Percentiles rank a stretch among this genome's conserved stretches.
These are phyloP conservation scores for Stagonosporopsis rhizophila DNA, from an alignment of 2,329 filamentous ascomycete species.

Conservation along the genomic window DNA sequence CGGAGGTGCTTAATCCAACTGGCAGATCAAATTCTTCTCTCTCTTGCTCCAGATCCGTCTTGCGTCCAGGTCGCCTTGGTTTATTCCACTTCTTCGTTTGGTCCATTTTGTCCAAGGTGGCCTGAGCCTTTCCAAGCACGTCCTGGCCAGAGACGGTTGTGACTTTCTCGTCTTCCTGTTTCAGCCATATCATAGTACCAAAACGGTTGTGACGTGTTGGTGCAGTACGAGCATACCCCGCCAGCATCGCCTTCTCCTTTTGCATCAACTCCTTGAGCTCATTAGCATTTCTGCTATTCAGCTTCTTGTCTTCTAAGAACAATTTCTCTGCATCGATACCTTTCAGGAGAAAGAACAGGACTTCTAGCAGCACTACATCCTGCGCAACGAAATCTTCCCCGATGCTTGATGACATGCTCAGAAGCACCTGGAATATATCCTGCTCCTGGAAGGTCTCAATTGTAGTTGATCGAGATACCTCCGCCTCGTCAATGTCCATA, in stretches of 20 bases:
- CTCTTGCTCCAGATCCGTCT: constrained; percentile 49
- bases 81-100: constrained; percentile 89
- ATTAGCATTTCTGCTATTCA: constrained; percentile 71
- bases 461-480: constrained; percentile 84
- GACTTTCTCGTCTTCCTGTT: constrained; percentile 82
- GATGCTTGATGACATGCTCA: constrained; percentile 91
- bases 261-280: constrained; percentile 78
- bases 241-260: constrained; percentile 84
- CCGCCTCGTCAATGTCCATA: constrained; percentile 86
- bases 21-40: constrained; percentile 75
- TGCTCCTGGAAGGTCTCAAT: constrained; percentile 91
- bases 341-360: constrained; percentile 91
- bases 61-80: constrained; percentile 63
- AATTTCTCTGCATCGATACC: constrained; percentile 83
- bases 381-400: constrained; percentile 91
- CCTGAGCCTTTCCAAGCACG: constrained; percentile 74
- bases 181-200: constrained; percentile 96
- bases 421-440: constrained; percentile 83
- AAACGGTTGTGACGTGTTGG: constrained; percentile 92
- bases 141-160: constrained; percentile 89
- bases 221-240: constrained; percentile 76
- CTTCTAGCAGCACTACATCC: constrained; percentile 88
- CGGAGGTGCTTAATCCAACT: constrained; percentile 72
- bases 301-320: constrained; percentile 80
- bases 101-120: constrained; percentile 87